Evolutionary conservation across 306 rosid genomes (phyloP).

Genomic region (Argentina anserina): DNA sequence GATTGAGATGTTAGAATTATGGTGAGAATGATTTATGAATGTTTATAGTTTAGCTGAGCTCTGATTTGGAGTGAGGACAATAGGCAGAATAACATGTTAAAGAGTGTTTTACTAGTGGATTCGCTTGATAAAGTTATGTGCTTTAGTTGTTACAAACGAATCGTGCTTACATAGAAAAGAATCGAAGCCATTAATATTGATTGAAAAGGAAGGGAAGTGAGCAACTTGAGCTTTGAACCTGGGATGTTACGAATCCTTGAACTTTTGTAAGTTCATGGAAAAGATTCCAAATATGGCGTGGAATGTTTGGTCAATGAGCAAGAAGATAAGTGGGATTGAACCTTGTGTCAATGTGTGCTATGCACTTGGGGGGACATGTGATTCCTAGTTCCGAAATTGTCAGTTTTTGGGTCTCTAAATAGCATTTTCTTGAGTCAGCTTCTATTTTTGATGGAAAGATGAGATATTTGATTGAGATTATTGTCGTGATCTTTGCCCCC

Average conservation of each 20-base stretch:
- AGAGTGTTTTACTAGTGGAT: neutral
- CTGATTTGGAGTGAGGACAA: constrained; percentile 1
- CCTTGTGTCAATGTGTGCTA: neutral
- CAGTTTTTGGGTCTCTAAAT: neutral
- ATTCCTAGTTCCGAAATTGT: constrained; percentile 13
- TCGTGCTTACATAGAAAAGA: neutral
- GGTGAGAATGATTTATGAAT: neutral
- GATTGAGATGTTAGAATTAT: neutral
- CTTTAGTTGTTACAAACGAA: neutral
- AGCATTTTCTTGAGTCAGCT: constrained; percentile 3
- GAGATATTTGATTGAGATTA: neutral
- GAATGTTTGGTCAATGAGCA: neutral
- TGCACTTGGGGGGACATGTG: neutral
- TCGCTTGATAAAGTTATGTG: neutral
- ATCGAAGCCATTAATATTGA: neutral
- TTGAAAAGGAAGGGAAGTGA: neutral
- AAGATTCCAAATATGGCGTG: neutral
- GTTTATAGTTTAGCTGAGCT: neutral
- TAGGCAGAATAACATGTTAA: neutral
- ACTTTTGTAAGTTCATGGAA: neutral
- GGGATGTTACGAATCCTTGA: neutral
- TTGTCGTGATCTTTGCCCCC: constrained; percentile 17
- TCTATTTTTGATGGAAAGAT: constrained; percentile 1
- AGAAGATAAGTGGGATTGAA: constrained; percentile 1
- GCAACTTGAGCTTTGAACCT: neutral